Conservation (phyloP, 139 green algal genomes). For the Eudorina sp. region DNA sequence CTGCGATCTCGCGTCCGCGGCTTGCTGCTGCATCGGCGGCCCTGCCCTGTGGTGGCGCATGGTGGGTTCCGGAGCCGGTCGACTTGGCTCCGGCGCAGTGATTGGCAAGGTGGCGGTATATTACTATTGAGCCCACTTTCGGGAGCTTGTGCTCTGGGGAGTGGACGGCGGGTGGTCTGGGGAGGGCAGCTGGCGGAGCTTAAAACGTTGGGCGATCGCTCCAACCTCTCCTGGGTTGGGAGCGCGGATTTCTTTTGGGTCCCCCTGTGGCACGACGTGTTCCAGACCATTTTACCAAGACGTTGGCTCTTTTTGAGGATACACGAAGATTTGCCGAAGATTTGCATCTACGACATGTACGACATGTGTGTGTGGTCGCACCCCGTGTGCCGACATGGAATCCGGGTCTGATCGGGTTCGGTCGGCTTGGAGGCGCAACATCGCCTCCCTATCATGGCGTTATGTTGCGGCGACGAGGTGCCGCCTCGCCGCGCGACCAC, state of each 20-base stretch:
- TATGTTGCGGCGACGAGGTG: slow-evolving; percentile 3
- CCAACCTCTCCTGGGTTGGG: background rate
- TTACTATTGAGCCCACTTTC: no score
- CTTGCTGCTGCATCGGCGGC: no score
- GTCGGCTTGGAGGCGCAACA: background rate
- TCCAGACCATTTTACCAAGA: background rate
- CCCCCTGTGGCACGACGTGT: background rate
- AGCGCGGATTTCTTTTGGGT: background rate
- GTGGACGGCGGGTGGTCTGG: no score
- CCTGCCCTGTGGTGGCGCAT: no score
- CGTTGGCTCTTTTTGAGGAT: background rate
- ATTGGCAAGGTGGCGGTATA: no score
- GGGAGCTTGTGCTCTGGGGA: no score
- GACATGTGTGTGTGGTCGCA: background rate
- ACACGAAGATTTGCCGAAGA: background rate
- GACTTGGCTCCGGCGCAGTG: no score
- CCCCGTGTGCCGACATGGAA: background rate
- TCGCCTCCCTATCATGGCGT: background rate
- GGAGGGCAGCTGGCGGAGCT: background rate
- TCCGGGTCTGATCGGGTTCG: no score
- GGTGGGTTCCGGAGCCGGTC: no score
- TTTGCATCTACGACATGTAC: background rate
- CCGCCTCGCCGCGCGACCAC: no score
- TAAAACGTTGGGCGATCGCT: background rate
- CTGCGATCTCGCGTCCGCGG: no score